Conservation (phyloP, 2,329 filamentous ascomycete genomes). For the Coniosporium tulheliwenetii region DNA sequence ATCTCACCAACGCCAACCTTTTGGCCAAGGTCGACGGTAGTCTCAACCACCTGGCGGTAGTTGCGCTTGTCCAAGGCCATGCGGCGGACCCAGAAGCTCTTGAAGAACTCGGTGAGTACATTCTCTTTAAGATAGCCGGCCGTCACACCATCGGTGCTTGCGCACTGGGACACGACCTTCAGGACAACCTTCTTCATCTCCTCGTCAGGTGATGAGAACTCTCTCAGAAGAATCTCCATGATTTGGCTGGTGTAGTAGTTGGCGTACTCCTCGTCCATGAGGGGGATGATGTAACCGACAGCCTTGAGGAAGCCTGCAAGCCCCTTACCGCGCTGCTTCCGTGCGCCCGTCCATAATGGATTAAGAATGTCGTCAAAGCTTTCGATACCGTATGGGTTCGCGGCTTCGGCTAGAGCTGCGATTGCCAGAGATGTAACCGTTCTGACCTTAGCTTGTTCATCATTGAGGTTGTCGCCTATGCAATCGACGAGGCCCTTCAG, state of each 20-base stretch:
- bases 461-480: constrained; percentile 87
- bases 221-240: constrained; percentile 92
- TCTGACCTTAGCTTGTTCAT: constrained; percentile 94
- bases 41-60: constrained; percentile 95
- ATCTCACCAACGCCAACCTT: constrained; percentile 98
- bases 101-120: constrained; percentile 92
- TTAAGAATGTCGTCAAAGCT: constrained; percentile 97
- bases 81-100: constrained; percentile 92
- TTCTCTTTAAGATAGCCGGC: constrained; percentile 90
- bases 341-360: constrained; percentile 87
- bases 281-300: constrained; percentile 91
- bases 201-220: constrained; percentile 93
- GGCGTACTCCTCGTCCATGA: constrained; percentile 99
- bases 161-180: constrained; percentile 93
- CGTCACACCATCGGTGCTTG: constrained; percentile 86
- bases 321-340: constrained; percentile 92
- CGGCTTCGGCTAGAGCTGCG: constrained; percentile 85
- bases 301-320: constrained; percentile 93
- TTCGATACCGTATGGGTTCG: constrained; percentile 97
- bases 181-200: constrained; percentile 99
- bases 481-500: constrained; percentile 93
- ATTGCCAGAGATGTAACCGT: constrained; percentile 93
- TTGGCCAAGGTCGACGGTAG: constrained; percentile 89
- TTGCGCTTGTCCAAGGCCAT: constrained; percentile 98
- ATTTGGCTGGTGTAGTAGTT: constrained; percentile 98